phyloP scores from a whole-genome alignment of 116 monocot species.

The Zostera marina region DNA sequence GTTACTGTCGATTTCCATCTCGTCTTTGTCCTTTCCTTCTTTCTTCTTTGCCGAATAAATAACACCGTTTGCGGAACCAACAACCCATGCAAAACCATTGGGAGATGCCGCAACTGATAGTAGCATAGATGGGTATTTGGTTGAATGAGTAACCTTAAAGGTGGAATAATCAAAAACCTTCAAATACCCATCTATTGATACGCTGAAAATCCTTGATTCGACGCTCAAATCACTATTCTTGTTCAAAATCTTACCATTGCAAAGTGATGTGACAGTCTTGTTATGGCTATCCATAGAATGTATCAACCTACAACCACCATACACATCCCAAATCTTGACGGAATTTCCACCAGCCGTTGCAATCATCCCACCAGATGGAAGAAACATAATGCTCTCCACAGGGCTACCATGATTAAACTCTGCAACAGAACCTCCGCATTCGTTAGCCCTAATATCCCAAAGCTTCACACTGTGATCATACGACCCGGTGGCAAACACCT shows the following conservation, averaged over 20 bases:
- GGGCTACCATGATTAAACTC: constrained; percentile 46
- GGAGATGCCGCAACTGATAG: constrained; percentile 78
- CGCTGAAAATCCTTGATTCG: constrained; percentile 58
- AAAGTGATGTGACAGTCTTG: constrained; percentile 71
- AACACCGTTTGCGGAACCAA: constrained; percentile 62
- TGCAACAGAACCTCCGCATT: constrained; percentile 8
- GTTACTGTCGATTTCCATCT: constrained; percentile 6
- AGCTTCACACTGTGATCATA: constrained; percentile 66
- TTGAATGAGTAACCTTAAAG: constrained; percentile 70
- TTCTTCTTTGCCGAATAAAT: constrained; percentile 51
- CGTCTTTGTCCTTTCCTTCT: constrained; percentile 11
- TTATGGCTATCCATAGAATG: constrained; percentile 77
- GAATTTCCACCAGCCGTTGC: constrained; percentile 68
- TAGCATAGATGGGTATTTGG: constrained; percentile 59
- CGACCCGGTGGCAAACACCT: constrained; percentile 69
- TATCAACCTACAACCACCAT: constrained; percentile 54
- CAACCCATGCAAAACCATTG: constrained; percentile 32
- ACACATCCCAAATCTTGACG: constrained; percentile 84
- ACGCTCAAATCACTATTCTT: constrained; percentile 8
- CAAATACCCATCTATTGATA: constrained; percentile 79
- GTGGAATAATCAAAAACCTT: constrained; percentile 67
- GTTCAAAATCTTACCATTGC: constrained; percentile 21
- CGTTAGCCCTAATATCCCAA: constrained; percentile 59
- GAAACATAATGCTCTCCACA: constrained; percentile 58
- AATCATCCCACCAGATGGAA: constrained; percentile 73